Evolutionary conservation across 495 filamentous ascomycete species (phyloP).

Genomic region (Daldinia vernicosa): DNA sequence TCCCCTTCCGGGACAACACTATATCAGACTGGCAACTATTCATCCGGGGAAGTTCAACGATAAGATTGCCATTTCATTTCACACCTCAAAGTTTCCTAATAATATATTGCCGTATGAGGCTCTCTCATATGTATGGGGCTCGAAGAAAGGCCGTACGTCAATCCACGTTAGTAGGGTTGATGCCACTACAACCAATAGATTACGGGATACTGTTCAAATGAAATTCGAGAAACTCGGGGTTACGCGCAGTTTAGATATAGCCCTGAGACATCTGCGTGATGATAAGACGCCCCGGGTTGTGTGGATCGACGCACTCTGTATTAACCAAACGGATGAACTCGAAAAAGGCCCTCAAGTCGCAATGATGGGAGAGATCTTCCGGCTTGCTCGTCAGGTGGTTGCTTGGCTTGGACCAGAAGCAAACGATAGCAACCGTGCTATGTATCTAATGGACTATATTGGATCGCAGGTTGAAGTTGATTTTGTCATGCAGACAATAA

Average conservation of each 20-base stretch:
- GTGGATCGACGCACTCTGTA: conserved; percentile 30
- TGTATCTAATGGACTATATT: conserved; percentile 18
- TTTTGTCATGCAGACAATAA: neutral
- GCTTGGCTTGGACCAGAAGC: conserved; percentile 43
- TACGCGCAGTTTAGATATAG: conserved; percentile 11
- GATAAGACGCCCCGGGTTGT: conserved; percentile 3
- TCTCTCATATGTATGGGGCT: conserved; percentile 28
- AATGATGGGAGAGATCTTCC: conserved; percentile 44
- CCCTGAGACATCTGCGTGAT: conserved; percentile 16
- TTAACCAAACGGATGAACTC: conserved; percentile 21
- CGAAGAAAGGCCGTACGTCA: neutral
- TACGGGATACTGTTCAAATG: neutral
- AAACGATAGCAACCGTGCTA: conserved; percentile 24
- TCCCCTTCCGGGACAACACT: neutral
- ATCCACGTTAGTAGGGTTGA: neutral
- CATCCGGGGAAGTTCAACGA: conserved; percentile 15
- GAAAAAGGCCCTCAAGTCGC: conserved; percentile 44
- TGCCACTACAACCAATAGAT: neutral
- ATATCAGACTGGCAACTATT: conserved; percentile 23
- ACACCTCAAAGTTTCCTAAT: conserved; percentile 1
- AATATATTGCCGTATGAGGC: conserved; percentile 15
- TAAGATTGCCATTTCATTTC: conserved; percentile 12
- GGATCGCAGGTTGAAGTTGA: conserved; percentile 15
- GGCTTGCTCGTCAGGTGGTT: conserved; percentile 36
- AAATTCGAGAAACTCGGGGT: neutral